phyloP scores from a whole-genome alignment of 257 asterid genomes.

The Solanum pennellii region DNA sequence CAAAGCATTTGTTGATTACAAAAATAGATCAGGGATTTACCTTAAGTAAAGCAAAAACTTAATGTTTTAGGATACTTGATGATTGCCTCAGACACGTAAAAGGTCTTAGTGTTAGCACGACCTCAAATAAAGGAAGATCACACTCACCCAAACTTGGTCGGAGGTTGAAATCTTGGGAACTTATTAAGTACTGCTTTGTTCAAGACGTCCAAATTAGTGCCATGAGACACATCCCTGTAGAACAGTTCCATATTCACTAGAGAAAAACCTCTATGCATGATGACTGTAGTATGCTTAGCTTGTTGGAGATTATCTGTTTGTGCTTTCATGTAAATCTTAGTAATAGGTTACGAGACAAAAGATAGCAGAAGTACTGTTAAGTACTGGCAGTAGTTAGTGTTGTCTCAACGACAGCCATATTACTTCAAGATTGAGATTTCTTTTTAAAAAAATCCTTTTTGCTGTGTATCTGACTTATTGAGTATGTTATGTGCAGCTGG shows the following conservation, averaged over 20 bases:
- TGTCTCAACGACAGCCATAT: background rate
- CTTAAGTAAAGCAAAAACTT: background rate
- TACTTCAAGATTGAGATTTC: background rate
- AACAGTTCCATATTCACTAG: background rate
- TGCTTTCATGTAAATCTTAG: background rate
- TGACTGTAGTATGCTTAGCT: background rate
- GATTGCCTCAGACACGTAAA: background rate
- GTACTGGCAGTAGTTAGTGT: background rate
- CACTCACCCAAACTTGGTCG: background rate
- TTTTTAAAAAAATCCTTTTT: background rate
- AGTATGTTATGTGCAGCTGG: slow-evolving; percentile 41
- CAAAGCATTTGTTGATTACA: background rate
- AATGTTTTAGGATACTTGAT: background rate
- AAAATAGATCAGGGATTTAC: background rate
- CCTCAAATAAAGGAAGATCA: background rate
- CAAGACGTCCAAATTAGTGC: background rate
- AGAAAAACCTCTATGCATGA: background rate
- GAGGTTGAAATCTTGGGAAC: background rate
- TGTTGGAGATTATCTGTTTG: background rate
- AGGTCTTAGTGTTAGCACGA: background rate
- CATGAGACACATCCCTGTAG: background rate
- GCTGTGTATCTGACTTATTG: background rate
- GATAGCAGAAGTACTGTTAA: background rate
- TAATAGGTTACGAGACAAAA: background rate
- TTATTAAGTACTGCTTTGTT: background rate